Evolutionary conservation across 2,329 filamentous ascomycete species (phyloP), one percentile per base, ranked within the genome.

Genomic region (Trichophyton simii): DNA sequence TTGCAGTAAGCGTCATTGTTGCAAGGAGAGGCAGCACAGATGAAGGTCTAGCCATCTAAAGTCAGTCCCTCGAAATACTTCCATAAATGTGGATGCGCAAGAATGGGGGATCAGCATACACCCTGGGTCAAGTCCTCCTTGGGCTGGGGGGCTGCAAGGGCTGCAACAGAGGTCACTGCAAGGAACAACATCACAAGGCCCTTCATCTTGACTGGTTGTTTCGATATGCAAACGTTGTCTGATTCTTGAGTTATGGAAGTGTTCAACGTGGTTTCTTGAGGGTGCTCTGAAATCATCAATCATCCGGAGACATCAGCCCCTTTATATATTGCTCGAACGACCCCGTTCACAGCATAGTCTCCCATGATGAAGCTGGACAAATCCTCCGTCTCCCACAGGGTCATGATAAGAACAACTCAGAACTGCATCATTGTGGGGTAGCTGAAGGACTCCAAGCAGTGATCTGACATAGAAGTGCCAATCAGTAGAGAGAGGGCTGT

Each of bases 11-110:
- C 46, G 41, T 60, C 59, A 5, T 44, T 54, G 13, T 15, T 42
- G 59, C 59, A 60, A 7, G 59, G 59, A 36, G 41, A 20, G 13
- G 59, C 22, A 15, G 57, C 59, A 25, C 59, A 60, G 46, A 60
- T 60, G 25, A 46, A 48, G 28, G 44, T 18, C 59, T 60, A n/a
- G 25, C 25, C 11, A 8, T 15, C 9, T 22, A 22, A 38, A 38
- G n/a, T 34, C 13, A 55, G 52, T 36, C 20, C n/a, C 11, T 20
- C n/a, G 2, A 52, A 9, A 2, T 52, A 52, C 46, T 13, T 6
- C 28, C 2, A 31, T 31, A 31, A 31, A 20, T 18, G 11, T 13
- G 18, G 5, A 1, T 28, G 18, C 7, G 18, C 18, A 55, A 15
- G 13, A 5, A 11, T 13, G 4, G 8, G 22, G 13, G 38, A 60